Conservation (phyloP, 352 stramenopile species). For the Phytopythium kandeliae region DNA sequence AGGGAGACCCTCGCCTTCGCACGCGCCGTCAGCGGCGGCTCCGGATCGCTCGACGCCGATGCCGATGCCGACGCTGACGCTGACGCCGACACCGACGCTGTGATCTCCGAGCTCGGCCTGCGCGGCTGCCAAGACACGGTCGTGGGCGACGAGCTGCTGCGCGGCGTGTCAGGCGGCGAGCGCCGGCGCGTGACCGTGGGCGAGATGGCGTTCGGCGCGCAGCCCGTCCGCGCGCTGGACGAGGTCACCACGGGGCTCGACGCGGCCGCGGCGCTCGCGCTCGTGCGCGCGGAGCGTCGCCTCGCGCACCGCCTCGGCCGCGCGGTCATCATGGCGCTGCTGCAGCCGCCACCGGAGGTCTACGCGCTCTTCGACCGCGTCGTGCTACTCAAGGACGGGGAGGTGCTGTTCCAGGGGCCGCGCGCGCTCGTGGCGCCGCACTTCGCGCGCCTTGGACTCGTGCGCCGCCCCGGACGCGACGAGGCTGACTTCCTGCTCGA, state of each 20-base stretch:
- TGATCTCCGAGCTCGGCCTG: slow-evolving; percentile 14
- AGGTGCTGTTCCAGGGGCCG: slow-evolving; percentile 17
- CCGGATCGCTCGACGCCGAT: not conserved
- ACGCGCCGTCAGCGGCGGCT: not conserved
- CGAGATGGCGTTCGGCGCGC: slow-evolving; percentile 78
- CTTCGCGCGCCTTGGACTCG: slow-evolving; percentile 13
- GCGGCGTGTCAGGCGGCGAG: slow-evolving; percentile 52
- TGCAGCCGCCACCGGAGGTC: slow-evolving; percentile 16
- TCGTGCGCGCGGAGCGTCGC: slow-evolving; percentile 11
- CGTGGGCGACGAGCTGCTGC: slow-evolving; percentile 27
- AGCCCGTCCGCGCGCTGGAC: slow-evolving; percentile 31
- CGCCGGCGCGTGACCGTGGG: slow-evolving; percentile 68
- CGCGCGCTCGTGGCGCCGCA: slow-evolving; percentile 7
- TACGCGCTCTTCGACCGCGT: slow-evolving; percentile 17
- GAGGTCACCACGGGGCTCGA: slow-evolving; percentile 66
- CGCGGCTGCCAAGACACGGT: slow-evolving; percentile 30
- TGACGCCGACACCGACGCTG: not conserved
- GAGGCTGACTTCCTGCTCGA: slow-evolving; percentile 15
- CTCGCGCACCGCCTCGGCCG: not conserved
- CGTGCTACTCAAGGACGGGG: slow-evolving; percentile 9
- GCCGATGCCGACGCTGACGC: not conserved
- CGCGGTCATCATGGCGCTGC: slow-evolving; percentile 11
- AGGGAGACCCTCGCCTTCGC: slow-evolving; percentile 18
- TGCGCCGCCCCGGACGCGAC: slow-evolving; percentile 6
- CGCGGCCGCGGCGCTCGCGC: slow-evolving; percentile 51